Evolutionary conservation across 257 asterid species (phyloP), one percentile per base, ranked within the genome.

Genomic region (Voacanga thouarsii): DNA sequence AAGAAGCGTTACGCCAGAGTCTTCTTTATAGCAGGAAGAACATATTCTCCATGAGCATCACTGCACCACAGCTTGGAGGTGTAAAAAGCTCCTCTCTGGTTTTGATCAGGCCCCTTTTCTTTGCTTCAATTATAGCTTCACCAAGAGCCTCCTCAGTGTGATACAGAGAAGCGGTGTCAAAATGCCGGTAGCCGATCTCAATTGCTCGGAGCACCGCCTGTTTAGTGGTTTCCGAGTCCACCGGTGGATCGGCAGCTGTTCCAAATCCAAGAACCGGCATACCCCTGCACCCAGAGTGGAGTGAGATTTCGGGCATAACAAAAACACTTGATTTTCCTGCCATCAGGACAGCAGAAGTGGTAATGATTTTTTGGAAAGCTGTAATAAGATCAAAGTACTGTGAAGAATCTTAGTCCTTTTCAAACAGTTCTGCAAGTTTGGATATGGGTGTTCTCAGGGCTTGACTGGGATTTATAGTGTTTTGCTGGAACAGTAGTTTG

Each of bases 21-120:
- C 19, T 77, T 79, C 24, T 33, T 80, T 44, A 89, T 78, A 7
- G 97, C 92, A 44, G 93, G 84, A 44, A 80, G 65, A 33, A 91
- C 90, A 60, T 14, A 83, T 19, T 77, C 87, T 75, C 78, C 83
- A 71, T 92, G 91, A 78, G 96, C 87, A 72, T 92, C 94, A 73
- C 83, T 82, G 80, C 91, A 85, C 94, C 96, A 89, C 5, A 90
- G 85, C 88, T 90, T 90, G 2, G 95, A 85, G 19, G 91, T 86
- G 79, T 77, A 55, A 90, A 91, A 7, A 91, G n/a, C 70, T 90
- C 90, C 14, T 80, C 86, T 4, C 97, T 80, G 24, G 87, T 80
- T 39, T 82, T 55, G 47, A 86, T 74, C n/a, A 92, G 57, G 0
- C 92, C 87, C 24, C 80, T 72, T 18, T 66, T 37, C 3, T 84